Base-by-base conservation (phyloP, 106 monocot species). In the Amphibolis antarctica region DNA sequence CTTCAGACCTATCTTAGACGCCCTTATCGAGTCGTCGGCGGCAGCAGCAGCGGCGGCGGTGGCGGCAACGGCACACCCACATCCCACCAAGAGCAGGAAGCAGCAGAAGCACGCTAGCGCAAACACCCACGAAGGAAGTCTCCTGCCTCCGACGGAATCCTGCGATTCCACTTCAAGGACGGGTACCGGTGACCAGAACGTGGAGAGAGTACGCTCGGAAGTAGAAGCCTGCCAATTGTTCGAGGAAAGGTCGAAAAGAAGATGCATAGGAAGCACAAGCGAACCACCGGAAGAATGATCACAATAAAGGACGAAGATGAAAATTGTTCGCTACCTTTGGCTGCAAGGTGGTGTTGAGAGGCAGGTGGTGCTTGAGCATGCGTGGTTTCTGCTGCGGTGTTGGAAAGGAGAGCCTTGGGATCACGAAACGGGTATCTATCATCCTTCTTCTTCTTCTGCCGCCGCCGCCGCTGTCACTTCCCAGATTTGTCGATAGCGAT, bases 1-100 rank as follows among this genome's bases (percentile, higher is more conserved):
- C 71, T 78, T 86, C 75, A 94, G 59, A 0, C 94, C 94, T 57
- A 89, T 61, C 12, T 78, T 75, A 18, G 94, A 94, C 46, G 89
- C 86, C 61, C 81, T 70, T 64, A 94, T 89, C 5, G 89, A 80
- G 51, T 80, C 83, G 20, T 64, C 46, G 5, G 73, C 69, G 6
- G 50, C 71, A 5, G 62, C 69, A 3, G 65, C 66, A 1, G 44
- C 65, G 10, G 64, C 66, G 10, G n/a, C n/a, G n/a, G n/a, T n/a
- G n/a, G 65, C 61, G 10, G 69, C 46, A 43, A 60, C 3, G 26
- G 74, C 66, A 61, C 59, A n/a, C 10, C 67, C 69, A 53, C 80
- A 86, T 20, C 59, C 70, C 17, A 80, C 17, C 60, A 49, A 71
- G 21, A 61, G 10, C 13, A 63, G 17, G 9, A 64, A 26, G 24